phyloP scores from a whole-genome alignment of 148 eudicot genomes.

The Chenopodium berlandieri region DNA sequence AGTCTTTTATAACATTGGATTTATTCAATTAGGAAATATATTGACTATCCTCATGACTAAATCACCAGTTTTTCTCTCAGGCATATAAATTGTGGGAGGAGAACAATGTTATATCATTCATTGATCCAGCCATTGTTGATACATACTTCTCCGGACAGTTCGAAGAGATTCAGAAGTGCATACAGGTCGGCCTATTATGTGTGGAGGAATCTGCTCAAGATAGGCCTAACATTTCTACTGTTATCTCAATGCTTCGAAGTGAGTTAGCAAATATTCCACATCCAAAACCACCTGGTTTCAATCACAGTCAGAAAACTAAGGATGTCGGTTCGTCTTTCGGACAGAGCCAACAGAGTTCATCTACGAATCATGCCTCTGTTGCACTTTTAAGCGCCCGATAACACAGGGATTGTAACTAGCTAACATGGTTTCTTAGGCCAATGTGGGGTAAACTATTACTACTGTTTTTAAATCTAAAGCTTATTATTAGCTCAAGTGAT shows the following conservation, averaged over 20 bases:
- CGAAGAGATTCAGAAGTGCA: not conserved
- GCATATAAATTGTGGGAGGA: not conserved
- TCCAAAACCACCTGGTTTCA: slow-evolving; percentile 17
- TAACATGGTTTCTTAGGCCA: slow-evolving; percentile 31
- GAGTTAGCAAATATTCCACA: slow-evolving; percentile 11
- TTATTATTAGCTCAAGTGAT: too few relatives aligned
- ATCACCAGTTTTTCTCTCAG: not conserved
- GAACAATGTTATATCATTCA: not conserved
- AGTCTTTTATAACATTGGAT: slow-evolving; percentile 32
- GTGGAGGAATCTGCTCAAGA: not conserved
- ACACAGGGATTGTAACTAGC: not conserved
- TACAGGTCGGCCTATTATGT: not conserved
- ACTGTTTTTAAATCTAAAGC: too few relatives aligned
- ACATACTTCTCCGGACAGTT: too few relatives aligned
- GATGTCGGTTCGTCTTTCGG: not conserved
- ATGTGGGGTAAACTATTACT: too few relatives aligned
- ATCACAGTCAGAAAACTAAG: not conserved
- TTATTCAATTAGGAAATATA: slow-evolving; percentile 31
- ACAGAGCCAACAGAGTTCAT: slow-evolving; percentile 9
- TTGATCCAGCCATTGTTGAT: not conserved
- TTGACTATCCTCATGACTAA: too few relatives aligned
- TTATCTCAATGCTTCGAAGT: slow-evolving; percentile 2
- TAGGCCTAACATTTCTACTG: not conserved
- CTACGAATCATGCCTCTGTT: not conserved
- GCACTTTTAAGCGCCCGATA: slow-evolving; percentile 17